Conservation (phyloP, 768 basidiomycete species). For the Guyanaporus albipodus region DNA sequence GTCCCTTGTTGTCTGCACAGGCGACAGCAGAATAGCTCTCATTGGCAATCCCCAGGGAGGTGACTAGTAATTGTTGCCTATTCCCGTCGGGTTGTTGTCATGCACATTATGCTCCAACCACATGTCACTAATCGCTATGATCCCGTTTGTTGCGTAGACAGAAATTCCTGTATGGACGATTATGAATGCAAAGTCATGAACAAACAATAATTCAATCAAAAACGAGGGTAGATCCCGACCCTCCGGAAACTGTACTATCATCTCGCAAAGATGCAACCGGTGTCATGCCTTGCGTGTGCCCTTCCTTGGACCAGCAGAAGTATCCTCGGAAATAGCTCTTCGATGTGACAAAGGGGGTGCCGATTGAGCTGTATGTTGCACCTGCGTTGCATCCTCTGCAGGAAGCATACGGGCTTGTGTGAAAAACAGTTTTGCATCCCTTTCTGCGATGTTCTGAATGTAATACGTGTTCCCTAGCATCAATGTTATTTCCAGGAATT, state of each 20-base stretch:
- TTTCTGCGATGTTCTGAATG: conserved; percentile 81
- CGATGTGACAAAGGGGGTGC: conserved; percentile 29
- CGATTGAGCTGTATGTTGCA: conserved; percentile 27
- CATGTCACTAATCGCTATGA: conserved; percentile 13
- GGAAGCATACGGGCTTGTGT: conserved; percentile 71
- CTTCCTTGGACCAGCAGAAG: conserved; percentile 13
- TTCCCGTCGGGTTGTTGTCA: conserved; percentile 11
- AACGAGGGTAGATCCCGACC: no score
- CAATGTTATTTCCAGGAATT: neutral
- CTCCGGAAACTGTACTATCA: no score
- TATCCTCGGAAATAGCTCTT: conserved; percentile 25
- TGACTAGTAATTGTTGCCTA: neutral
- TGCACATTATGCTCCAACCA: conserved; percentile 22
- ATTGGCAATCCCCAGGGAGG: conserved; percentile 3
- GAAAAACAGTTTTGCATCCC: conserved; percentile 85
- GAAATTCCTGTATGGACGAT: conserved; percentile 13
- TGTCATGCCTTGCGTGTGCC: conserved; percentile 16
- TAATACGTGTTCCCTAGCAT: conserved; percentile 80
- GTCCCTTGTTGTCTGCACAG: neutral
- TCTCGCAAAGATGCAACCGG: neutral
- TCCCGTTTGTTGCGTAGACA: conserved; percentile 8
- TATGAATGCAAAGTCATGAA: conserved; percentile 16
- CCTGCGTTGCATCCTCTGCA: conserved; percentile 24
- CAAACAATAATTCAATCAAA: no score
- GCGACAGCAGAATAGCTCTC: conserved; percentile 2